Base-by-base conservation (phyloP, 108 stramenopile species). In the Fragilariopsis cylindrus region DNA sequence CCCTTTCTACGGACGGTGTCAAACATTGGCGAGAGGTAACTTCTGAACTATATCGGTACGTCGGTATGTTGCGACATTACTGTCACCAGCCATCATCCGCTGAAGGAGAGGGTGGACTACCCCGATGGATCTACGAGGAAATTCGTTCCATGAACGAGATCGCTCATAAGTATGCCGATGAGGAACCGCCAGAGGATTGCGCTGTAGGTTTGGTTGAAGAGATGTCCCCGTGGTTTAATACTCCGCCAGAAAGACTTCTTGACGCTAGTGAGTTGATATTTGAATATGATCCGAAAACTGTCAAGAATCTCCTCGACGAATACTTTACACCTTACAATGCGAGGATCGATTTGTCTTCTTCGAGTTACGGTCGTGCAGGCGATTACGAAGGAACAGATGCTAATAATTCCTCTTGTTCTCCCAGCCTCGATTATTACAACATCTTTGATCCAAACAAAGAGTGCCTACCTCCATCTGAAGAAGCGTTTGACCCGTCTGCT, bases 41-140 rank as follows among this genome's bases (percentile, higher is more conserved):
- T 7, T 43, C 66, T 18, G 82, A 82, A 11, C 77, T 94, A 5
- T 93, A 87, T 69, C 44, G 69, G 18, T 96, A 96, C 75, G 84
- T 96, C 18, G 91, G 91, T 2, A 91, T 94, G 88, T 48, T 96
- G 13, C 77, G 89, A 19, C 68, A 91, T 53, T 88, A 84, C 56
- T 52, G 63, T 41, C 16, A 69, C 19, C 43, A 63, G 43, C 30
- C 30, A 30, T 30, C 30, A 30, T 30, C 30, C 30, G 30, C 30
- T 30, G 56, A 53, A 57, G 72, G 72, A 30, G 19, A 79, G 75
- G 60, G 62, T 7, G 87, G 87, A 21, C 84, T 93, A 58, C 86
- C 90, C 30, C 44, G 56, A 21, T 94, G 90, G 88, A 93, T 96
- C 41, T 89, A 85, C 57, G 73, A 90, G n/a, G 95, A 96, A 57